Conservation (phyloP, 176 grass and related monocot species). For the Triticum dicoccoides region DNA sequence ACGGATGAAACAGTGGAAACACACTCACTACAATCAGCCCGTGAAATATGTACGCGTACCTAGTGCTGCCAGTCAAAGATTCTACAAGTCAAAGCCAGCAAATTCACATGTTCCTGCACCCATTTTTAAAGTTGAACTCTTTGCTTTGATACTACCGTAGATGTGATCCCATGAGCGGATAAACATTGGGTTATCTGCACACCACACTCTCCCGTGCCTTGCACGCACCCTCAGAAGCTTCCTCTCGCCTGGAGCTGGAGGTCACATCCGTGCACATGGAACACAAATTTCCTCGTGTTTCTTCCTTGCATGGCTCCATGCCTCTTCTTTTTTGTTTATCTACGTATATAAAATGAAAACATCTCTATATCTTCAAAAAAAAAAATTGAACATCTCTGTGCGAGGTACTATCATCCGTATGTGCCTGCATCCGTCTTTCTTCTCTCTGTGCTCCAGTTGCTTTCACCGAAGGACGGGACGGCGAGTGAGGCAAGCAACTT, state of each 20-base stretch:
- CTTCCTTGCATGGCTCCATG: neutral
- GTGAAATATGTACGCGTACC: too few relatives aligned
- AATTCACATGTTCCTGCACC: neutral
- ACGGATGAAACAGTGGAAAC: too few relatives aligned
- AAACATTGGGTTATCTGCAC: neutral
- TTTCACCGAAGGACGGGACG: neutral
- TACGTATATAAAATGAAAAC: neutral
- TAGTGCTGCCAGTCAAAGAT: too few relatives aligned
- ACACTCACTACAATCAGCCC: too few relatives aligned
- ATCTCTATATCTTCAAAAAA: too few relatives aligned
- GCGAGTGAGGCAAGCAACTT: neutral
- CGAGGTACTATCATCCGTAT: neutral
- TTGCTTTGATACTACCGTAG: neutral
- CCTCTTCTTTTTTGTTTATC: neutral
- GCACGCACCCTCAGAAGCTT: conserved; percentile 23
- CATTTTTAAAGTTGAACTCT: neutral
- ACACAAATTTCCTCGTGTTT: neutral
- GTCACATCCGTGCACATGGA: neutral
- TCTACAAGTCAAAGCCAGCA: neutral
- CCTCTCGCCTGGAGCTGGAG: neutral
- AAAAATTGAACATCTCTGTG: too few relatives aligned
- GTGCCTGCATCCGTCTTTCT: neutral
- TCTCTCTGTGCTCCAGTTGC: neutral
- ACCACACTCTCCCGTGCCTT: neutral
- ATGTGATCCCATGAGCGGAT: neutral